Evolutionary conservation across 2,329 filamentous ascomycete species (phyloP).

Genomic region (Alternaria dauci): DNA sequence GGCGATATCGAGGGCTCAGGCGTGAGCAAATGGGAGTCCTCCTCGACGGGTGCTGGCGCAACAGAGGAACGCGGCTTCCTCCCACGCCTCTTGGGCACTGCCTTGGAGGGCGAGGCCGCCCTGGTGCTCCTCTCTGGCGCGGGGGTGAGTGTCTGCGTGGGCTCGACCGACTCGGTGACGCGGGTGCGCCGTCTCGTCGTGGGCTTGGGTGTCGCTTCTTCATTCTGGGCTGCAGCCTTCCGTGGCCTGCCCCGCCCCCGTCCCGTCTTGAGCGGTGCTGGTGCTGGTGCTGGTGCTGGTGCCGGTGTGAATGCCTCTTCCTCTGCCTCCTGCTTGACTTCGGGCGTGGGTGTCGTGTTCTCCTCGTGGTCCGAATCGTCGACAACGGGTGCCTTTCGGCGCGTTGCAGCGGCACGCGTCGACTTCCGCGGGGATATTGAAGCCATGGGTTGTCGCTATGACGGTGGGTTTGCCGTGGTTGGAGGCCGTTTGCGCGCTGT

Average conservation of each 20-base stretch:
- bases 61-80: constrained; percentile 55
- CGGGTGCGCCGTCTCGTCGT: constrained; percentile 58
- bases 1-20: constrained; percentile 65
- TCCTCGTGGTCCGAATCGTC: constrained; percentile 82
- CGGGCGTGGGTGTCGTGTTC: constrained; percentile 63
- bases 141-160: constrained; percentile 68
- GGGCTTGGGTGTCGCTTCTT: constrained; percentile 55
- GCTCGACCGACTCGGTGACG: constrained; percentile 61
- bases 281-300: constrained; percentile 70
- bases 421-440: constrained; percentile 60
- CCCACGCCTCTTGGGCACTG: constrained; percentile 67
- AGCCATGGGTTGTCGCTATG: constrained; percentile 46
- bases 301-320: constrained; percentile 78
- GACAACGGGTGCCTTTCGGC: constrained; percentile 73
- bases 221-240: constrained; percentile 42
- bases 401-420: constrained; percentile 67
- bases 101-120: constrained; percentile 27
- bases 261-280: constrained; percentile 64
- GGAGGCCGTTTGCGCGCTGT: constrained; percentile 14
- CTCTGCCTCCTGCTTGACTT: constrained; percentile 68
- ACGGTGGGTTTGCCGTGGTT: constrained; percentile 23
- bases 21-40: constrained; percentile 55
- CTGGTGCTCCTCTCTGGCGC: constrained; percentile 61
- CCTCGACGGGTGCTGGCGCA: constrained; percentile 49
- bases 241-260: constrained; percentile 65